These are phyloP conservation scores for Pneumocystis sp. DNA, from an alignment of 1,139 yeast species.

Conservation along the genomic window DNA sequence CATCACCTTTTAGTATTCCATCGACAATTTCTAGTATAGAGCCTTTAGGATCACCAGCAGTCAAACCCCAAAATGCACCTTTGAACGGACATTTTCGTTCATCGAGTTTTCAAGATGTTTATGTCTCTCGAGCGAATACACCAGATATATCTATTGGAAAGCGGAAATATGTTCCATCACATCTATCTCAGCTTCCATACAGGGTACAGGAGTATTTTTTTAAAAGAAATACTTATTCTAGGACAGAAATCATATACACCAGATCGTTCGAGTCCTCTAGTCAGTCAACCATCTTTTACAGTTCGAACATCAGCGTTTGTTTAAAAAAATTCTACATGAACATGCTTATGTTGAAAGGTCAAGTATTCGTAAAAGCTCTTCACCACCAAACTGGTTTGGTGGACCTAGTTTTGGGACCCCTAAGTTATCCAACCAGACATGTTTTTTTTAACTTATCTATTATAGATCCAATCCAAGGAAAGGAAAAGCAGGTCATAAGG, in stretches of 20 bases:
- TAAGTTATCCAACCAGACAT: neutral
- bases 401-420: conserved; percentile 14
- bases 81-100: neutral
- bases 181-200: neutral
- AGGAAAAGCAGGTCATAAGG: neutral
- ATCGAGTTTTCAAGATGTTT: neutral
- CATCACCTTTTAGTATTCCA: neutral
- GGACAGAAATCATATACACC: neutral
- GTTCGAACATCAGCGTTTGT: neutral
- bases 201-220: neutral
- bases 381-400: conserved; percentile 10
- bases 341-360: neutral
- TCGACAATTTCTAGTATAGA: neutral
- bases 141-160: neutral
- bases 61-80: neutral
- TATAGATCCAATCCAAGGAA: conserved; percentile 1
- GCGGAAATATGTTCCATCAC: neutral
- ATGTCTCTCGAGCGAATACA: neutral
- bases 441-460: neutral
- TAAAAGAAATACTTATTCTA: neutral
- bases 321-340: neutral
- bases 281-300: neutral
- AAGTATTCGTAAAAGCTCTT: neutral
- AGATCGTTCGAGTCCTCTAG: neutral
- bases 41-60: neutral